Evolutionary conservation across 176 grass and related monocot species (phyloP).

Genomic region (Olyra latifolia): DNA sequence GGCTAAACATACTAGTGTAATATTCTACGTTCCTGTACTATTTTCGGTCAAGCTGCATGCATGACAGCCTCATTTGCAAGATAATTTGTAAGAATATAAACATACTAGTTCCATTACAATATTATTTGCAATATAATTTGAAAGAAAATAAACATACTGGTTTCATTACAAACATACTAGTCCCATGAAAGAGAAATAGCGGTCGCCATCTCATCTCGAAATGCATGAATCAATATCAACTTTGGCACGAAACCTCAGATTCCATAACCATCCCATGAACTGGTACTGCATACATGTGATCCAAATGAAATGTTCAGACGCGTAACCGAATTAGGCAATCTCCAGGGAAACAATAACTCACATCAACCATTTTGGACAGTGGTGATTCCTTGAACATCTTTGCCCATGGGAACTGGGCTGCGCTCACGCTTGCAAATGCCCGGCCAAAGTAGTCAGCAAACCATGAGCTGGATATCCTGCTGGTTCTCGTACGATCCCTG

Average conservation of each 20-base stretch:
- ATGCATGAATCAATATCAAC: not conserved
- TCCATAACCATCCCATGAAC: not conserved
- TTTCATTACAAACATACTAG: too few species aligned
- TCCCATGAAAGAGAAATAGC: too few species aligned
- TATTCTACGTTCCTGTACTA: too few species aligned
- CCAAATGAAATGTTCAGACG: not conserved
- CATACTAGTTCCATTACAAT: too few species aligned
- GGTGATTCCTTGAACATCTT: conserved; percentile 97
- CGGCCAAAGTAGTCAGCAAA: conserved; percentile 96
- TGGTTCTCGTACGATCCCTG: conserved; percentile 83
- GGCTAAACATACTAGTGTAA: too few species aligned
- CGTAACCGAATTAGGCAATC: not conserved
- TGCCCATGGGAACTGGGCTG: conserved; percentile 78
- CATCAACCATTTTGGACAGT: conserved; percentile 78
- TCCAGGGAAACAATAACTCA: conserved; percentile 33
- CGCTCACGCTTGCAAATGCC: conserved; percentile 65
- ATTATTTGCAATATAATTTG: too few species aligned
- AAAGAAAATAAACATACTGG: too few species aligned
- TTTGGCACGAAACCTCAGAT: not conserved
- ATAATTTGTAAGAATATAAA: too few species aligned
- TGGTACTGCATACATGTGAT: not conserved
- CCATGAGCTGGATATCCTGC: conserved; percentile 92
- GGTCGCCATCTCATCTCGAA: too few species aligned
- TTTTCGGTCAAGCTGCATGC: too few species aligned
- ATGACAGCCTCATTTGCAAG: too few species aligned